These are phyloP conservation scores for Croton setiger DNA, from an alignment of 441 rosid genomes.

Conservation along the genomic window DNA sequence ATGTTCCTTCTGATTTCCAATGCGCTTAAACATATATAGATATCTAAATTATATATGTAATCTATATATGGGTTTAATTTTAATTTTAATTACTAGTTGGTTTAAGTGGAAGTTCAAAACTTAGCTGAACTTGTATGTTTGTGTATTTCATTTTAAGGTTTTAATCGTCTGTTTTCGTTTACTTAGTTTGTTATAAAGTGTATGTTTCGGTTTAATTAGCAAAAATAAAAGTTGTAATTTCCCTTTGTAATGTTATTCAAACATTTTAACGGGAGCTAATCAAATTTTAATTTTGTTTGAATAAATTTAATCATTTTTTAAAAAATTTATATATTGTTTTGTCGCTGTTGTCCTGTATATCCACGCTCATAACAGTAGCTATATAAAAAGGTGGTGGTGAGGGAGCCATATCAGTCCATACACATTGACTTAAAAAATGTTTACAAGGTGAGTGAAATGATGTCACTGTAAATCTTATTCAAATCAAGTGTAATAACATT, in stretches of 20 bases:
- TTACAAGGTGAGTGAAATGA: background rate
- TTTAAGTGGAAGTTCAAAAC: background rate
- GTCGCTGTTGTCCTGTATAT: background rate
- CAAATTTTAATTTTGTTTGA: too few relatives aligned
- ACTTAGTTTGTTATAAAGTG: background rate
- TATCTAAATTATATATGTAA: background rate
- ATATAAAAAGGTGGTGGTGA: background rate
- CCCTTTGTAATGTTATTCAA: background rate
- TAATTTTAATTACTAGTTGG: background rate
- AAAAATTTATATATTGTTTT: background rate
- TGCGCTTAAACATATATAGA: conserved; percentile 27
- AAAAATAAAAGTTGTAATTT: background rate
- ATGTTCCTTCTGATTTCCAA: conserved; percentile 55
- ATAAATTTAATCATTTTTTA: too few relatives aligned
- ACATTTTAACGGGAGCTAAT: background rate
- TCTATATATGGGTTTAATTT: background rate
- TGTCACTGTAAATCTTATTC: background rate
- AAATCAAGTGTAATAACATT: too few relatives aligned
- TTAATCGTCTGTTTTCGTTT: background rate
- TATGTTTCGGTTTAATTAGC: background rate
- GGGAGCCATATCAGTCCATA: background rate
- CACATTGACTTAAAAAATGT: too few relatives aligned
- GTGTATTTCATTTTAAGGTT: background rate
- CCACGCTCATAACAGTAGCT: background rate
- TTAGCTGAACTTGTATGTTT: background rate